Base-by-base conservation (phyloP, 176 grass and related monocot species). In the Guadua angustifolia region DNA sequence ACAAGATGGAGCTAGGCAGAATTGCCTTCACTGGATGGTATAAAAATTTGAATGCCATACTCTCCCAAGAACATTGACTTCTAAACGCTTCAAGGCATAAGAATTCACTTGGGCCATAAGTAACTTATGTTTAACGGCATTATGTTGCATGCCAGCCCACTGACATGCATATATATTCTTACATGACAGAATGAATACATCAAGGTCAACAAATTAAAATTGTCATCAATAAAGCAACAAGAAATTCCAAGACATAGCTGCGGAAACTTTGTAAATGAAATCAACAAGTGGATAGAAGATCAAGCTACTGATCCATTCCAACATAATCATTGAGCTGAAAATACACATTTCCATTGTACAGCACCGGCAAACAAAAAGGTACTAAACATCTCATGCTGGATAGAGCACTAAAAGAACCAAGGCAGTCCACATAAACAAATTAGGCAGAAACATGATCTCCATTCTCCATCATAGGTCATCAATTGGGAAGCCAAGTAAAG, bases 401-500 rank as follows among this genome's bases (percentile, higher is more conserved):
- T 45, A 45, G 39, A 75, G 7, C 46, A 73, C 42, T 5, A 65
- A 78, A 63, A 62, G 50, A 82, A 82, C 40, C 36, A 71, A 71
- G 16, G 18, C 22, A 47, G 15, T 52, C 18, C 2, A 74, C 18
- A 73, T 74, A 57, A 83, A 2, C 42, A 74, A 57, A 75, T 22
- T 8, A 80, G 63, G 66, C 5, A 55, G 24, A 36, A 50, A 67
- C 17, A 39, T 24, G 44, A 51, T 6, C 25, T 5, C 32, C 3
- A 21, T 53, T 53, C 24, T 32, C 44, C 24, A 80, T 53, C 6
- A 79, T 50, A 66, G 5, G 32, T 65, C 39, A 43, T 26, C n/a
- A 66, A 36, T 52, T 68, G 3, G 9, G 6, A 22, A 52, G 13
- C 5, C 8, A 13, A 55, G 13, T 5, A 42, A 69, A 69, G 9